phyloP scores from a whole-genome alignment of 2,329 filamentous ascomycete genomes.

The Ophiostoma populinum region DNA sequence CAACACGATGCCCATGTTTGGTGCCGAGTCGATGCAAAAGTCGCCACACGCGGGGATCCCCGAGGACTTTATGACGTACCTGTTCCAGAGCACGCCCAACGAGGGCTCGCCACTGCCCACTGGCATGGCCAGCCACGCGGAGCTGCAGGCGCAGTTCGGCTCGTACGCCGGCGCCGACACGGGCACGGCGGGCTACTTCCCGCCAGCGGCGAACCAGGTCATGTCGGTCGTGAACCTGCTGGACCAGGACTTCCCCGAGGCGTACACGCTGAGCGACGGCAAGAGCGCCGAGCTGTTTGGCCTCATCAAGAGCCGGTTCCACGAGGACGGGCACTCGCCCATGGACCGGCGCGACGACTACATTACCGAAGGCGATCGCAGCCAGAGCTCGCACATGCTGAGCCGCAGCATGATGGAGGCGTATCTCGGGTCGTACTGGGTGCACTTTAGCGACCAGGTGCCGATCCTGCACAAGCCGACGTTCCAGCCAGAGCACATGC shows the following conservation, averaged over 20 bases:
- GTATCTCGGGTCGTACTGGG: conserved; percentile 88
- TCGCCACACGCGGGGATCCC: conserved; percentile 72
- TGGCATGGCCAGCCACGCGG: conserved; percentile 25
- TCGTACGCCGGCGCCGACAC: conserved; percentile 31
- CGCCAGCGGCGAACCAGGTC: conserved; percentile 49
- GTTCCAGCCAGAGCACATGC: conserved; percentile 74
- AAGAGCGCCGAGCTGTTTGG: conserved; percentile 74
- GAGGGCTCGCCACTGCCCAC: conserved; percentile 35
- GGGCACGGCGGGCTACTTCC: conserved; percentile 35
- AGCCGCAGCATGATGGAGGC: conserved; percentile 91
- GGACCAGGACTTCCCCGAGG: conserved; percentile 64
- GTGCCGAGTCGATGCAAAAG: conserved; percentile 59
- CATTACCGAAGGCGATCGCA: conserved; percentile 62
- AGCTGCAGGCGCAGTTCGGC: conserved; percentile 30
- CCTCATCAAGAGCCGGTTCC: conserved; percentile 64
- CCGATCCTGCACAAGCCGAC: conserved; percentile 91
- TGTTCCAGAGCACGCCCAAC: conserved; percentile 52
- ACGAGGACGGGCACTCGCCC: conserved; percentile 60
- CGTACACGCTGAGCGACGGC: conserved; percentile 66
- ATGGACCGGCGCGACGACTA: conserved; percentile 58
- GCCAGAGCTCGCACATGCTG: conserved; percentile 46
- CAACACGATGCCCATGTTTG: conserved; percentile 72
- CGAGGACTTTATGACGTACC: conserved; percentile 71
- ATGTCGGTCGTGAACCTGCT: conserved; percentile 82
- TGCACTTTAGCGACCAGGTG: conserved; percentile 83